Percentiles rank a stretch among this genome's conserved stretches.
Conservation (phyloP, 192 early-diverging fungal species). For the Umbelopsis vinacea region DNA sequence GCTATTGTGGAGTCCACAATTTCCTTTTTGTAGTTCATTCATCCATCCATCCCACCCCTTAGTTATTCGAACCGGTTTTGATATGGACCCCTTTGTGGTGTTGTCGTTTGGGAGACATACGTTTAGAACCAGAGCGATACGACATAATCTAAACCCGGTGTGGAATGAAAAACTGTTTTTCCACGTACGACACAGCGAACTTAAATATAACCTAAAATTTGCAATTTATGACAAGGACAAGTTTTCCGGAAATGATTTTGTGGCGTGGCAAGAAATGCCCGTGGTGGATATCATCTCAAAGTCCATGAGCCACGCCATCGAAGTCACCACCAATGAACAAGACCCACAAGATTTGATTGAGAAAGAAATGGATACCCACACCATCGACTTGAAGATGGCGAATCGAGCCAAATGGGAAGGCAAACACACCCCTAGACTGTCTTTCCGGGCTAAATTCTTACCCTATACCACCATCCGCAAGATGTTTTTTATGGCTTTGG, state of each 20-base stretch:
- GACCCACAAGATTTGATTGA: constrained; percentile 17
- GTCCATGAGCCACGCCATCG: constrained; percentile 25
- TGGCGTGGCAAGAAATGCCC: constrained; percentile 54
- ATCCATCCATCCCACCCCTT: background rate
- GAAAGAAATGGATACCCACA: constrained; percentile 49
- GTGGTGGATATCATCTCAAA: constrained; percentile 56
- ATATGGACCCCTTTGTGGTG: constrained; percentile 85
- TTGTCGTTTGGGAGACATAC: constrained; percentile 72
- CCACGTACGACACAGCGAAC: constrained; percentile 49
- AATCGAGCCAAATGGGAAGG: constrained; percentile 43
- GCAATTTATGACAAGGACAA: constrained; percentile 79
- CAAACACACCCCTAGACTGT: constrained; percentile 50
- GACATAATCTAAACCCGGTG: constrained; percentile 69
- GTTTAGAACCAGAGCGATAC: constrained; percentile 67
- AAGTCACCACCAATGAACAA: background rate
- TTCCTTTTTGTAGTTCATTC: too few species aligned
- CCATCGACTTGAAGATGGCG: constrained; percentile 42
- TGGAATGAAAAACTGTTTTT: constrained; percentile 81
- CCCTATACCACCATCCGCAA: constrained; percentile 64
- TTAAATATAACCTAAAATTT: constrained; percentile 53
- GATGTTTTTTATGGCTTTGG: constrained; percentile 74
- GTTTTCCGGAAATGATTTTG: constrained; percentile 66
- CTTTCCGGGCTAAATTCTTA: constrained; percentile 65
- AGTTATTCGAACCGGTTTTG: constrained; percentile 63
- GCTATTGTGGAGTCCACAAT: background rate